These are phyloP conservation scores for Geotrichum klebahnii DNA, from an alignment of 1,139 yeast genomes.

Conservation along the genomic window DNA sequence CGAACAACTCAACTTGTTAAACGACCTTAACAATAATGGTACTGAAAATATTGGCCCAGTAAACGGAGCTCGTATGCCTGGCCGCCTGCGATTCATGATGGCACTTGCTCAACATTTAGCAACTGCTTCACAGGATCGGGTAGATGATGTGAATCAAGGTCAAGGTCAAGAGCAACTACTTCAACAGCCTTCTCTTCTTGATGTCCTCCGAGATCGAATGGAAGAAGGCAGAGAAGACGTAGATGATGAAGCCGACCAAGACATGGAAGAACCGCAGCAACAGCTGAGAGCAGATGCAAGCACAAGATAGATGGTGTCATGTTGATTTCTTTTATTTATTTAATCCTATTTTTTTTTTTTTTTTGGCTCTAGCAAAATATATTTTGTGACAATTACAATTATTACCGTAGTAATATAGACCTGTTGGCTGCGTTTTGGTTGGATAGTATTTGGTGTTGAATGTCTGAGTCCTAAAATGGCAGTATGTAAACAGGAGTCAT, in stretches of 20 bases:
- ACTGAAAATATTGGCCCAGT: constrained; percentile 5
- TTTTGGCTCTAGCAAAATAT: too few relatives aligned
- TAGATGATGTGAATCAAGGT: neutral
- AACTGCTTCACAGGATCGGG: neutral
- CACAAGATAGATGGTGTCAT: too few relatives aligned
- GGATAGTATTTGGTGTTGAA: neutral
- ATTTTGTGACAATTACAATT: too few relatives aligned
- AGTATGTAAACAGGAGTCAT: neutral
- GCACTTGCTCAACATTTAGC: constrained; percentile 1
- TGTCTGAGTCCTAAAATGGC: neutral
- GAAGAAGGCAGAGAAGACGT: too few relatives aligned
- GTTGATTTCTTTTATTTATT: neutral
- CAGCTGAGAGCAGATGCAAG: too few relatives aligned
- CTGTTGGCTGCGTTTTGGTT: neutral
- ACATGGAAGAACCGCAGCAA: too few relatives aligned
- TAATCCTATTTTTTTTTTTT: neutral
- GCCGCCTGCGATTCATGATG: constrained; percentile 3
- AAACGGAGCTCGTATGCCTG: constrained; percentile 4
- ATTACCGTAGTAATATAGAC: neutral
- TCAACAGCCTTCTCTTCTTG: too few relatives aligned
- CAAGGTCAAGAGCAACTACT: too few relatives aligned
- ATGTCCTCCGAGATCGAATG: too few relatives aligned
- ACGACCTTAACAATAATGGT: neutral
- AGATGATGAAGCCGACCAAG: too few relatives aligned
- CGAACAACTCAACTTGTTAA: constrained; percentile 1